These are phyloP conservation scores for Arbutus unedo DNA, from an alignment of 148 eudicot genomes.

Conservation along the genomic window DNA sequence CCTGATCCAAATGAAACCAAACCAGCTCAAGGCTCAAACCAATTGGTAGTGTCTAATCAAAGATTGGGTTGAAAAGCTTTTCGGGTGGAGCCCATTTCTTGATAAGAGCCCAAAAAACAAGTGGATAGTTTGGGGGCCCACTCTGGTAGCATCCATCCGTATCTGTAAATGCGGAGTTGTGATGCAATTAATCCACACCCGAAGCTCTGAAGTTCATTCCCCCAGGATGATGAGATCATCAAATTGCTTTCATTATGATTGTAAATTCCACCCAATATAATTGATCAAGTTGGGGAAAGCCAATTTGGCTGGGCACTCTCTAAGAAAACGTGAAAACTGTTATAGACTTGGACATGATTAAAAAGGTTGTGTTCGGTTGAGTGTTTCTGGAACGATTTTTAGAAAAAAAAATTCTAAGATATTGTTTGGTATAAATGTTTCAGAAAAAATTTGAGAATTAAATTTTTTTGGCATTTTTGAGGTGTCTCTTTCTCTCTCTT, in stretches of 20 bases:
- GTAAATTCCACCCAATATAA: not conserved
- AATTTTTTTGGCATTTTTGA: no score
- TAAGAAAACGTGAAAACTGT: not conserved
- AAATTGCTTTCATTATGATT: not conserved
- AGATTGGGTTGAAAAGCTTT: not conserved
- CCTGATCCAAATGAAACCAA: not conserved
- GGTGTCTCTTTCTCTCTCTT: no score
- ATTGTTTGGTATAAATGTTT: no score
- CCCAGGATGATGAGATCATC: not conserved
- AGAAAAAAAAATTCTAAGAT: no score
- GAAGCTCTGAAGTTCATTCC: not conserved
- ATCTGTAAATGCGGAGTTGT: no score
- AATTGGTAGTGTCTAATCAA: not conserved
- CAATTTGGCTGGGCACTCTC: not conserved
- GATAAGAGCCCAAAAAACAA: conserved; percentile 4
- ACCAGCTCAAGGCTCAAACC: not conserved
- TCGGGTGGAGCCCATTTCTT: conserved; percentile 2
- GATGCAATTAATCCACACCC: no score
- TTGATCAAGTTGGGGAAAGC: not conserved
- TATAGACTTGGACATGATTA: no score
- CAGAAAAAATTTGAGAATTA: no score
- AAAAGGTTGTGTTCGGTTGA: no score
- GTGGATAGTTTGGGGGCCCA: not conserved
- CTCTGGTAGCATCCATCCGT: not conserved
- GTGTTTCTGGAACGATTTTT: no score